These are phyloP conservation scores for Ephemerocybe angulata DNA, from an alignment of 768 basidiomycete genomes.

Conservation along the genomic window DNA sequence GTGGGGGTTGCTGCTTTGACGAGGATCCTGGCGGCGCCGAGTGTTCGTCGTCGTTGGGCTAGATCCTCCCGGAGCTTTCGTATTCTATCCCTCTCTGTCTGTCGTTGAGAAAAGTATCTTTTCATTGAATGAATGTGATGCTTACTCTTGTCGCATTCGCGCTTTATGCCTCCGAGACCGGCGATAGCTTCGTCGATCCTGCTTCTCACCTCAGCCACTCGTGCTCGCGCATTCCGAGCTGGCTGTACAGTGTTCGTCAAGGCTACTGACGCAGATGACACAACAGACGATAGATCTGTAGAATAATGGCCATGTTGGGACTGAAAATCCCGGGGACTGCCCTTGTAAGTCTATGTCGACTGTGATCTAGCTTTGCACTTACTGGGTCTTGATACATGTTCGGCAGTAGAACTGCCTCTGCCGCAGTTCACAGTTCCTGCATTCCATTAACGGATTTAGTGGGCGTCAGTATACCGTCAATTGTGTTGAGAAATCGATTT, in stretches of 20 bases:
- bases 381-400: constrained; percentile 67
- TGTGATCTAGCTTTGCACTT: constrained; percentile 19
- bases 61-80: constrained; percentile 56
- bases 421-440: constrained; percentile 67
- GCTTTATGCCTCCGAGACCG: constrained; percentile 46
- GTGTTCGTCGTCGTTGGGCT: constrained; percentile 60
- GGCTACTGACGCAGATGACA: constrained; percentile 46
- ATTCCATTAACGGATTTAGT: constrained; percentile 77
- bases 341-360: not conserved
- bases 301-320: constrained; percentile 53
- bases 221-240: constrained; percentile 44
- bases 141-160: constrained; percentile 63
- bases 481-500: too few relatives aligned
- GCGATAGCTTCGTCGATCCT: constrained; percentile 49
- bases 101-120: not conserved
- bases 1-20: not conserved
- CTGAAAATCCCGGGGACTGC: constrained; percentile 55
- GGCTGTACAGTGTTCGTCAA: constrained; percentile 43
- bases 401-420: constrained; percentile 75
- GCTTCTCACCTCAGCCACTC: constrained; percentile 43
- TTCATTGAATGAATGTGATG: constrained; percentile 9
- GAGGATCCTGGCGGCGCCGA: constrained; percentile 23
- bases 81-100: constrained; percentile 60
- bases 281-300: constrained; percentile 60
- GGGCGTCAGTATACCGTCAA: too few relatives aligned